Evolutionary conservation across 257 asterid species (phyloP), one percentile per base, ranked within the genome.

Genomic region (Rubia yunnanensis): DNA sequence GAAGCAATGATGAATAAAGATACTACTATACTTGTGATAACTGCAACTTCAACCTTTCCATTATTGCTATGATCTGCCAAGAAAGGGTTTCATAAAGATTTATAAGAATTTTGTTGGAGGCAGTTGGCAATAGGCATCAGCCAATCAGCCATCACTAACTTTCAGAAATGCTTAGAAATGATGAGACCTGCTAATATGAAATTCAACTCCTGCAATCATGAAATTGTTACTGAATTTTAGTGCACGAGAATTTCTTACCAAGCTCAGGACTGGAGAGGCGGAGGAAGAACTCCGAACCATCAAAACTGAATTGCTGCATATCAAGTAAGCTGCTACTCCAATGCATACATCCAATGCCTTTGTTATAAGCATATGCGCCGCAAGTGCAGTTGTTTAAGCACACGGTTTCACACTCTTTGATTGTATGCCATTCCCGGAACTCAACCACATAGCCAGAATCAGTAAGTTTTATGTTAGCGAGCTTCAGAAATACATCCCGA

Each of bases 211-310:
- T 8, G 6, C 20, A 56, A 65, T 65, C 10, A 49, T 65, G 46
- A 18, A 49, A 30, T 10, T 31, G n/a, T 31, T 41, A 56, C 23
- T 54, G 60, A 49, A 49, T 24, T 30, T 1, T 15, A 53, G 32
- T 60, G 41, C 54, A 8, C 13, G 17, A 67, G 59, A 58, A 66
- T n/a, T 14, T 44, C 0, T 69, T 76, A 84, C 89, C 89, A 28
- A 75, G 44, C 64, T 84, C 95, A 26, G 88, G 75, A 39, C 26
- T 63, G 0, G 87, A 74, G 32, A 88, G 27, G 2, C 92, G 92
- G 53, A 88, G 48, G 26, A 75, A 78, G 46, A 88, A 67, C 62
- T 79, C 83, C 0, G 80, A 65, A 7, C 80, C 94, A 30, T 64
- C 77, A 5, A 31, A 48, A 15, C 66, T 48, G 72, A 83, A 83